phyloP scores from a whole-genome alignment of 1,284 basidiomycete genomes.

The Fistulina hepatica region DNA sequence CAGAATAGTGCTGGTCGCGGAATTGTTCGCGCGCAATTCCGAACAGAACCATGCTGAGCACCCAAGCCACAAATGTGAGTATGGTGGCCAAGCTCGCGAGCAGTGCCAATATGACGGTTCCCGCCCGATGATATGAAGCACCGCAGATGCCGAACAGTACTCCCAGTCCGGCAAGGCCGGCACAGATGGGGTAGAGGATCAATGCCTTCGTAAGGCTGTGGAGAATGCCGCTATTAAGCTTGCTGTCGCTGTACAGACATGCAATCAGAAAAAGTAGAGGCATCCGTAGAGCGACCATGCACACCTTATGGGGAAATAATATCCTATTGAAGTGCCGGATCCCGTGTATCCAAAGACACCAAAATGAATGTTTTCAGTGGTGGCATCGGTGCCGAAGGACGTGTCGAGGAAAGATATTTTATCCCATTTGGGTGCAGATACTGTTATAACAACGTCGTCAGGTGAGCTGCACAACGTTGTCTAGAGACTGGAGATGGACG shows the following conservation, averaged over 20 bases:
- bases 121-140: conserved; percentile 47
- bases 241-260: conserved; percentile 20
- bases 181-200: conserved; percentile 70
- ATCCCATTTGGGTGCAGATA: conserved; percentile 27
- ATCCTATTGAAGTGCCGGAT: conserved; percentile 42
- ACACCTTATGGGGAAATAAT: conserved; percentile 35
- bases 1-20: conserved; percentile 36
- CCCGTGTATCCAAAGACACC: conserved; percentile 73
- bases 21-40: conserved; percentile 54
- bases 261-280: conserved; percentile 1
- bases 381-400: neutral
- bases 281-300: no score
- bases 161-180: conserved; percentile 60
- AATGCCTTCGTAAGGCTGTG: conserved; percentile 62
- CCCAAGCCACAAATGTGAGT: conserved; percentile 54
- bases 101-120: conserved; percentile 69
- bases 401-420: conserved; percentile 1
- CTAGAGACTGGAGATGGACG: neutral
- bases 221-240: conserved; percentile 41
- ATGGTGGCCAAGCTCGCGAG: conserved; percentile 52
- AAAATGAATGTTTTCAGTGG: conserved; percentile 34
- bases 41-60: conserved; percentile 75
- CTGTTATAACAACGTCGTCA: conserved; percentile 11
- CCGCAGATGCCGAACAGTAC: conserved; percentile 65
- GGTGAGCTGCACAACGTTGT: neutral